Evolutionary conservation across 2,329 filamentous ascomycete species (phyloP), one percentile per base, ranked within the genome.

Genomic region (Neoascochyta sp.): DNA sequence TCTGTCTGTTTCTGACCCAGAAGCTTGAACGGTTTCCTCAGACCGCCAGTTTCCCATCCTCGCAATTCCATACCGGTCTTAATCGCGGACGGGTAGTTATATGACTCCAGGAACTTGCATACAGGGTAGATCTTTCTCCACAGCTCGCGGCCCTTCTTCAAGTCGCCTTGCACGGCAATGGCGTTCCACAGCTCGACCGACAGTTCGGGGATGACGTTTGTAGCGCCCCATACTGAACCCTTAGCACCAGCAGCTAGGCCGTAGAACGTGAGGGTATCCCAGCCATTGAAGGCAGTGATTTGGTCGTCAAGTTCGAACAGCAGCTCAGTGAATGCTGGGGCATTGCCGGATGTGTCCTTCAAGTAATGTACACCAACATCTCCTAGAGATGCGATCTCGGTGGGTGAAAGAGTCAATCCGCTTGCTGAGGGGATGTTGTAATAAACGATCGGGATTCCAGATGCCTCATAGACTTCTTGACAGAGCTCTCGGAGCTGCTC

Each of bases 231-330:
- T 1, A 74, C 66, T 3, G 65, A 67, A 3, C 71, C 71, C 24
- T 68, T 68, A 7, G 68, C 67, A 0, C 71, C 71, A 1, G 70
- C 69, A 0, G 66, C 67, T 7, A 74, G 51, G 7, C 71, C 70
- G 39, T 74, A 74, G 45, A 74, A 74, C 0, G 71, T 74, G 10
- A 74, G 52, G 0, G 70, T 74, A 35, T 74, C 71, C 71, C 70
- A 74, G 1, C 71, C 71, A 33, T 74, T 74, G 47, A 74, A 72
- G 0, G 66, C 60, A 1, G 67, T 73, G 37, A 73, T 66, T 15
- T 60, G 45, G 30, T 65, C 55, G 2, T 52, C 48, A 12, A 62
- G 46, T 4, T 58, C 59, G 39, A 74, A 73, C 4, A 74, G 54
- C 9, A 74, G 45, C 34, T 74, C 69, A 2, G 69, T 74, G 4